phyloP scores from a whole-genome alignment of 2,329 filamentous ascomycete species.

The Alternaria sp. region DNA sequence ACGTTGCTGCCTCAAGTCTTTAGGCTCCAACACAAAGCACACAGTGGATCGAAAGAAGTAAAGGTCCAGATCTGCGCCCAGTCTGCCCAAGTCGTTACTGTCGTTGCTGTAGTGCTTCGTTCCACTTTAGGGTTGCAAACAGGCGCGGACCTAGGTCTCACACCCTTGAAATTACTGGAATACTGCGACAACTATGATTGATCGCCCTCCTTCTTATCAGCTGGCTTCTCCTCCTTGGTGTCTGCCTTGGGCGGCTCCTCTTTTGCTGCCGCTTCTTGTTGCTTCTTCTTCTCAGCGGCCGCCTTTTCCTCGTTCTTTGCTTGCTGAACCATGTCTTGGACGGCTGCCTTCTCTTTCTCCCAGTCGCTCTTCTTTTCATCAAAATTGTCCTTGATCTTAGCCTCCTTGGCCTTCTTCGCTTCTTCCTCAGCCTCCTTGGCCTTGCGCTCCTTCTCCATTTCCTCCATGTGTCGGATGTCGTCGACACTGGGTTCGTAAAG shows the following conservation, averaged over 20 bases:
- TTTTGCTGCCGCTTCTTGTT: constrained; percentile 59
- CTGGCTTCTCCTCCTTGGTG: constrained; percentile 33
- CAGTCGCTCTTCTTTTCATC: constrained; percentile 79
- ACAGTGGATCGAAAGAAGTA: constrained; percentile 11
- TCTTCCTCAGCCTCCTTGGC: constrained; percentile 82
- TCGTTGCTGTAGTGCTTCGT: constrained; percentile 19
- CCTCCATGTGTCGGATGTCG: constrained; percentile 97
- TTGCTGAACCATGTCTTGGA: constrained; percentile 72
- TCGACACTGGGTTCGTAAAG: constrained; percentile 99
- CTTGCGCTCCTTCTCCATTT: constrained; percentile 90
- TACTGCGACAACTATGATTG: constrained; percentile 9
- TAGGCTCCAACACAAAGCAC: constrained; percentile 1
- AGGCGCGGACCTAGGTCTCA: not conserved
- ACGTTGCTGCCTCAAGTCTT: not conserved
- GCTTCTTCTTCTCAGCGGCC: constrained; percentile 57
- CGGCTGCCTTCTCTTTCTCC: constrained; percentile 86
- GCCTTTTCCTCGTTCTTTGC: constrained; percentile 56
- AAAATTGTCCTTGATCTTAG: constrained; percentile 83
- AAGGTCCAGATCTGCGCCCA: constrained; percentile 9
- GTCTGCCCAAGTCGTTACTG: constrained; percentile 24
- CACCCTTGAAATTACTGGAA: constrained; percentile 1
- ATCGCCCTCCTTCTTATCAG: constrained; percentile 20
- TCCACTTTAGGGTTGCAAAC: not conserved
- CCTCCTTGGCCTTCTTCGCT: constrained; percentile 73
- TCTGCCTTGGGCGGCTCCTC: constrained; percentile 33